Percentiles rank a stretch among this genome's conserved stretches.
These are phyloP conservation scores for Cordyceps militaris DNA, from an alignment of 2,329 filamentous ascomycete genomes.

Conservation along the genomic window DNA sequence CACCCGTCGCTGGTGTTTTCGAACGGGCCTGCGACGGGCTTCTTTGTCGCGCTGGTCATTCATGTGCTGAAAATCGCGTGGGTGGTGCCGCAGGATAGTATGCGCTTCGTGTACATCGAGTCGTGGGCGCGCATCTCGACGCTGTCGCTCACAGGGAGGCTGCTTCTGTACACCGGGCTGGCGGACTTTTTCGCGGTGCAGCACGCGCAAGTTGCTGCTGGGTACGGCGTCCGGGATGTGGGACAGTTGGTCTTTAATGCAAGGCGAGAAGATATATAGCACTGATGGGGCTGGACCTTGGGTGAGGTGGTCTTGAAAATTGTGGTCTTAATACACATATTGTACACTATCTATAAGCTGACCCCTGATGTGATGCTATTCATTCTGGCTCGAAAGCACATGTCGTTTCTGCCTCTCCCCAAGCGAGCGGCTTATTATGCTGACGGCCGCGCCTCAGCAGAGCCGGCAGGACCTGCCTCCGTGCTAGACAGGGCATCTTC, in stretches of 20 bases:
- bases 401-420: no score
- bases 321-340: constrained; percentile 17
- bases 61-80: constrained; percentile 41
- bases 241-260: constrained; percentile 36
- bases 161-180: constrained; percentile 57
- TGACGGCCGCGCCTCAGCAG: constrained; percentile 13
- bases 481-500: constrained; percentile 21
- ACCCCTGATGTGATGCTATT: not conserved
- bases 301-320: not conserved
- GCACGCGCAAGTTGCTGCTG: constrained; percentile 57
- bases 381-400: no score
- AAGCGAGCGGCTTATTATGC: no score
- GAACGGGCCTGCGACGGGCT: constrained; percentile 83
- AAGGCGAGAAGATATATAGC: constrained; percentile 19
- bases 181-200: constrained; percentile 80
- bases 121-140: constrained; percentile 81
- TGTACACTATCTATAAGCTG: constrained; percentile 15
- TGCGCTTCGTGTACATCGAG: constrained; percentile 80
- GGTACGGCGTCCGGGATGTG: constrained; percentile 32
- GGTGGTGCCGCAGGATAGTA: constrained; percentile 42
- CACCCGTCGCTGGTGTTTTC: constrained; percentile 73
- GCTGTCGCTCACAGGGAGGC: constrained; percentile 75
- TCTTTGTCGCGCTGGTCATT: constrained; percentile 57
- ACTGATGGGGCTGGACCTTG: not conserved
- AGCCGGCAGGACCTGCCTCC: constrained; percentile 19